Conservation (phyloP, 345 rosid species). For the Kandelia obovata region DNA sequence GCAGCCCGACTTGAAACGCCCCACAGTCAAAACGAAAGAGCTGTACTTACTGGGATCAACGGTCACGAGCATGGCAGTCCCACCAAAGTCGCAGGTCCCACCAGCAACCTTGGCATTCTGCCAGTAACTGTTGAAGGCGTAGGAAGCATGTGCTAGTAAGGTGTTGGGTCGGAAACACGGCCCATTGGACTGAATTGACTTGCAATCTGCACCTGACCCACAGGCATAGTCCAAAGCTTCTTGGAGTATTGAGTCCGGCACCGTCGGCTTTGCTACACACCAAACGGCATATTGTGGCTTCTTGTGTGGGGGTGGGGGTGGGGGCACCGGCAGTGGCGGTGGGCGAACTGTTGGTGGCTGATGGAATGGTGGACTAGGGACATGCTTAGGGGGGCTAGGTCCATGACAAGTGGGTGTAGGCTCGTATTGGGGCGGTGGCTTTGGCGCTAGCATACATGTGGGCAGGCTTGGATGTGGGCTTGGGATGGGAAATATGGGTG, state of each 20-base stretch:
- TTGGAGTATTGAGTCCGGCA: constrained; percentile 34
- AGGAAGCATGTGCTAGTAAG: constrained; percentile 38
- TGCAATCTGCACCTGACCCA: constrained; percentile 46
- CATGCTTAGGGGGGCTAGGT: constrained; percentile 21
- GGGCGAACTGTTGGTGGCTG: neutral
- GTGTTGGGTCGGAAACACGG: constrained; percentile 43
- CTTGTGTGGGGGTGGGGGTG: constrained; percentile 27
- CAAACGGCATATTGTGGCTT: constrained; percentile 21
- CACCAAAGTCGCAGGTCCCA: constrained; percentile 53
- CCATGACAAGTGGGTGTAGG: neutral
- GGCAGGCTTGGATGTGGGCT: constrained; percentile 17
- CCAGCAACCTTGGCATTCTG: constrained; percentile 30
- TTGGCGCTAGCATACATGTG: neutral
- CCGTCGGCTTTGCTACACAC: constrained; percentile 49
- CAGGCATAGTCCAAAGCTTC: constrained; percentile 50
- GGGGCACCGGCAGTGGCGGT: constrained; percentile 10
- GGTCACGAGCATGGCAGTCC: constrained; percentile 45
- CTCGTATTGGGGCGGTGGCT: neutral
- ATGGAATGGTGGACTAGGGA: constrained; percentile 13
- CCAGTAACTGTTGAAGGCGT: constrained; percentile 53
- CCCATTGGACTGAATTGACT: constrained; percentile 33
- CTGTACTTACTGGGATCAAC: constrained; percentile 43
- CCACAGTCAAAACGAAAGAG: too few relatives aligned
- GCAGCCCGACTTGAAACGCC: too few relatives aligned
- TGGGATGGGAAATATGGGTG: neutral